These are phyloP conservation scores for Mortierella sp. DNA, from an alignment of 371 early-diverging fungal species.

Conservation along the genomic window DNA sequence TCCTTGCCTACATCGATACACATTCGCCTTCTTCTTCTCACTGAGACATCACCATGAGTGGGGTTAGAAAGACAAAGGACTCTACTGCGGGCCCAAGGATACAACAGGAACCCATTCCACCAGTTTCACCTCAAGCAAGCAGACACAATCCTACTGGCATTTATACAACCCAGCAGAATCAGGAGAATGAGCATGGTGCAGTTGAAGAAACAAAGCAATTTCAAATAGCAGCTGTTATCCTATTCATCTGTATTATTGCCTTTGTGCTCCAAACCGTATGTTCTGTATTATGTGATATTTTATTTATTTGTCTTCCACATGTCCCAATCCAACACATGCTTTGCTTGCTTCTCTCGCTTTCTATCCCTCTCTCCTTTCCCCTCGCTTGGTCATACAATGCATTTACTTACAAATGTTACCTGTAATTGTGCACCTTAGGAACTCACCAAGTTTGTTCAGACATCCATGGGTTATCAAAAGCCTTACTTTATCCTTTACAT, in stretches of 20 bases:
- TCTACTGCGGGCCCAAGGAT: background rate
- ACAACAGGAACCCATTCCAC: slow-evolving; percentile 12
- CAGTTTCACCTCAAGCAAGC: slow-evolving; percentile 1
- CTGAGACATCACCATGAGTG: slow-evolving; percentile 24
- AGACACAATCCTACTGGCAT: background rate
- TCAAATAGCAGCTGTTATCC: slow-evolving; percentile 56
- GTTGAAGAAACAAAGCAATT: slow-evolving; percentile 14
- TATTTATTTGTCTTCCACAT: background rate
- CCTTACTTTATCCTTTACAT: slow-evolving; percentile 88
- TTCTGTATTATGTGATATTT: background rate
- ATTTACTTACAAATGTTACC: background rate
- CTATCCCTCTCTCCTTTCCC: background rate
- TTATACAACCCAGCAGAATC: background rate
- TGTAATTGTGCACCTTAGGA: slow-evolving; percentile 51
- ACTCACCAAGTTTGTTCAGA: slow-evolving; percentile 75
- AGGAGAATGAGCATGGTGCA: slow-evolving; percentile 4
- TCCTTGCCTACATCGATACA: background rate
- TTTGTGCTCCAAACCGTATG: slow-evolving; percentile 74
- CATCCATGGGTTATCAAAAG: slow-evolving; percentile 69
- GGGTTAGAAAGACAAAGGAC: slow-evolving; percentile 21
- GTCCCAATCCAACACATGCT: too few species aligned
- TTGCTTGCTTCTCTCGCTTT: too few species aligned
- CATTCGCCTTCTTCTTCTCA: background rate
- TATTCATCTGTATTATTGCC: slow-evolving; percentile 68
- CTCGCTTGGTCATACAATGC: background rate